phyloP scores from a whole-genome alignment of 768 basidiomycete genomes.

The Brasilioporus rufonigricans region DNA sequence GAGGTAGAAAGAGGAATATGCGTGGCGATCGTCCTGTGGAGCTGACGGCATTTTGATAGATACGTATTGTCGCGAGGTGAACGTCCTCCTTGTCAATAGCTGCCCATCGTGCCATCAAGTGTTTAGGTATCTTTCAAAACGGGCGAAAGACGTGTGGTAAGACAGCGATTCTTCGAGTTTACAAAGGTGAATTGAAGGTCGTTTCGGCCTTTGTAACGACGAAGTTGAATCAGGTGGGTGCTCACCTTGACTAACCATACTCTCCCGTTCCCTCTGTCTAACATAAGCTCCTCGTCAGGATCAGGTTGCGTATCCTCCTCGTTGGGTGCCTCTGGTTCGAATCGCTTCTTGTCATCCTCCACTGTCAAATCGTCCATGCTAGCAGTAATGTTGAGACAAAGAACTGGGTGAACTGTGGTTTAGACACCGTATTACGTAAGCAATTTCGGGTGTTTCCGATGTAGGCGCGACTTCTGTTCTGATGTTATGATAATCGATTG shows the following conservation, averaged over 20 bases:
- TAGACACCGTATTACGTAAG: neutral
- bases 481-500: too few species aligned
- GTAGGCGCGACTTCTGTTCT: too few species aligned
- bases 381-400: neutral
- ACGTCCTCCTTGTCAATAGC: conserved; percentile 68
- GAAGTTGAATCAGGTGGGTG: neutral
- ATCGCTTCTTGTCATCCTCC: conserved; percentile 73
- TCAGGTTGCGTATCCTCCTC: conserved; percentile 72
- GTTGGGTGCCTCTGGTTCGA: conserved; percentile 49
- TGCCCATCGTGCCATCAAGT: conserved; percentile 85
- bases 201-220: neutral
- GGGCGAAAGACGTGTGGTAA: conserved; percentile 6
- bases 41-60: conserved; percentile 55
- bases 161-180: neutral
- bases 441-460: neutral
- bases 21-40: conserved; percentile 50
- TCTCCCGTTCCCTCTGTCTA: conserved; percentile 68
- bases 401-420: neutral
- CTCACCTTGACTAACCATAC: conserved; percentile 87
- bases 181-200: neutral
- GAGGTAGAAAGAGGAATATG: conserved; percentile 66
- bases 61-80: conserved; percentile 81
- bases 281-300: conserved; percentile 80
- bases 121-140: conserved; percentile 70
- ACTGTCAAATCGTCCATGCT: conserved; percentile 33